A percentile compares a stretch with the other conserved stretches of the same genome.
Evolutionary conservation across 805 yeast species (phyloP).

Genomic region (Saccharomycopsis oosterbeekiorum): DNA sequence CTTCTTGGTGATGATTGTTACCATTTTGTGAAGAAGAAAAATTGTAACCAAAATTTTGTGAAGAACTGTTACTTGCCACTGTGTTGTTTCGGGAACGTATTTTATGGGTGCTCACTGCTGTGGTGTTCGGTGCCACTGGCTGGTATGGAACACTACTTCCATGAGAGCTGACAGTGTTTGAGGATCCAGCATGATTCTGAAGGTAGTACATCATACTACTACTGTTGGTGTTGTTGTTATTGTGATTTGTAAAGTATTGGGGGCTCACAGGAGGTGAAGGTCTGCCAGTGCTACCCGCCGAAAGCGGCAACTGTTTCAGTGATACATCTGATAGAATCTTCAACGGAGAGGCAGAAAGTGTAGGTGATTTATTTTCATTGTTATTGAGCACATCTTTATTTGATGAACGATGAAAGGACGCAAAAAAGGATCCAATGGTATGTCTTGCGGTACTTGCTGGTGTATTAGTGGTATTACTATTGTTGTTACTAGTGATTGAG

Average conservation of each 20-base stretch:
- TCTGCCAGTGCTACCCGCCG: neutral
- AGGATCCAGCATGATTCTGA: neutral
- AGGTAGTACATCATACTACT: constrained; percentile 1
- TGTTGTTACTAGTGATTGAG: neutral
- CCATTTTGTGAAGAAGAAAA: neutral
- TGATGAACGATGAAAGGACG: constrained; percentile 5
- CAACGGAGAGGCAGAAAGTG: constrained; percentile 12
- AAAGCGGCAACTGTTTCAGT: constrained; percentile 15
- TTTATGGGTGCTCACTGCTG: neutral
- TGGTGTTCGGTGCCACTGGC: neutral
- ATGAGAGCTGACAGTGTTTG: neutral
- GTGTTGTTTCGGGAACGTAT: neutral
- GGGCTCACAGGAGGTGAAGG: constrained; percentile 16
- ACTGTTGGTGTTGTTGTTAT: neutral
- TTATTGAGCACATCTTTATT: neutral
- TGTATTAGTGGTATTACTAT: neutral
- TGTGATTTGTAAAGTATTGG: constrained; percentile 8
- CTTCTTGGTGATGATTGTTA: neutral
- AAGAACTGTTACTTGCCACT: neutral
- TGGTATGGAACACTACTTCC: neutral
- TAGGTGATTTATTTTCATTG: neutral
- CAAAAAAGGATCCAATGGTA: constrained; percentile 16
- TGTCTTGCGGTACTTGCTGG: constrained; percentile 1
- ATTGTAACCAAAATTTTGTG: neutral
- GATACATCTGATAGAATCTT: constrained; percentile 16